A percentile compares a stretch with the other conserved stretches of the same genome.
These are phyloP conservation scores for Colletotrichum liaoningense DNA, from an alignment of 2,329 filamentous ascomycete species.

Conservation along the genomic window DNA sequence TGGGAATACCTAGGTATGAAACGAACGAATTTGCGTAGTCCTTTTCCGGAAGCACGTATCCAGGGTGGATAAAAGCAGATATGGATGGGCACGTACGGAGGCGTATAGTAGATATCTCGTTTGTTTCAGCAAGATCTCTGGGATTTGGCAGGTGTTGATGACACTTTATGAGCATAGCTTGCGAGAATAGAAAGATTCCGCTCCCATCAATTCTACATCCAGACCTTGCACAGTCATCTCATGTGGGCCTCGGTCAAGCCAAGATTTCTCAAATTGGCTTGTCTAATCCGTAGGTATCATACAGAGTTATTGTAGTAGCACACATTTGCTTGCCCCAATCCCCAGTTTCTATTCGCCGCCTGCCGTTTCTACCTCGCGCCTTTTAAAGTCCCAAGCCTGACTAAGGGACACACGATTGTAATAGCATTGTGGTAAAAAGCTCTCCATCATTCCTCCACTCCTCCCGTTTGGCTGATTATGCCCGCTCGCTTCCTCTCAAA, in stretches of 20 bases:
- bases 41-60: neutral
- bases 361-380: constrained; percentile 21
- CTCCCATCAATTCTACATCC: no score
- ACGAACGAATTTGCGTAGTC: neutral
- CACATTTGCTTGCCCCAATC: constrained; percentile 32
- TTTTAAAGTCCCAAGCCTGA: neutral
- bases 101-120: neutral
- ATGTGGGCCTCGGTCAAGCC: neutral
- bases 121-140: neutral
- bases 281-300: constrained; percentile 46
- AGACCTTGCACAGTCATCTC: neutral
- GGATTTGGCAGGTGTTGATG: neutral
- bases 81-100: neutral
- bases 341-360: constrained; percentile 24
- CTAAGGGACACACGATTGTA: neutral
- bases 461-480: constrained; percentile 57
- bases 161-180: constrained; percentile 20
- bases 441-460: neutral
- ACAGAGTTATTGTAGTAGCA: constrained; percentile 43
- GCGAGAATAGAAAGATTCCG: constrained; percentile 21
- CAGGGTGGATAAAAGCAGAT: neutral
- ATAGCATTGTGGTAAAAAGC: neutral
- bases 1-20: neutral
- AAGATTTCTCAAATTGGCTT: constrained; percentile 37
- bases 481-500: constrained; percentile 92